Percentiles rank a stretch among this genome's conserved stretches.
Evolutionary conservation across 1,284 basidiomycete genomes (phyloP).

Genomic region (Cutaneotrichosporon arboriforme): DNA sequence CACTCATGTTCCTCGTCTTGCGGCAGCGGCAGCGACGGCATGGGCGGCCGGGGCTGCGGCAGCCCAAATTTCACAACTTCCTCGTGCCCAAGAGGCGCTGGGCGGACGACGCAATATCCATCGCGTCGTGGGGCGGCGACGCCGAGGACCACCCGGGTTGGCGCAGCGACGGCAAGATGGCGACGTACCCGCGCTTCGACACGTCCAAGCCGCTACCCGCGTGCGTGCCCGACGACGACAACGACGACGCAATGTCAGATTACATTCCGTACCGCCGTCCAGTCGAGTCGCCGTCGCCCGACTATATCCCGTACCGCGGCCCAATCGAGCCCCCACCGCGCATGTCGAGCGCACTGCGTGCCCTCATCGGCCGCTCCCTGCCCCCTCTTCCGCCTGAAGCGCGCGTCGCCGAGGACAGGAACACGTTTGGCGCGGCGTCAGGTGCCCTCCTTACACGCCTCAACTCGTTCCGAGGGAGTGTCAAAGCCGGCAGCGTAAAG

Average conservation of each 20-base stretch:
- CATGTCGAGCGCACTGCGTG: background rate
- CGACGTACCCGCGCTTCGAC: background rate
- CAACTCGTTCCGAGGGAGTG: background rate
- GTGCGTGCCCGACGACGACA: background rate
- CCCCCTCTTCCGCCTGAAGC: background rate
- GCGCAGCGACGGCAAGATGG: background rate
- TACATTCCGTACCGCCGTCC: background rate
- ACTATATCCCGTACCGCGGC: constrained; percentile 37
- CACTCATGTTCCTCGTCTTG: constrained; percentile 11
- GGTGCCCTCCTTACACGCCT: background rate
- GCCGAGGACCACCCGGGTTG: background rate
- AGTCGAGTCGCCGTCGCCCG: constrained; percentile 19
- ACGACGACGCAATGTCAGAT: background rate
- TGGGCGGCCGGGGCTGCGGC: background rate
- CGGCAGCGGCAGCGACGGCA: too few species aligned
- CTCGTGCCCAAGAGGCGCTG: constrained; percentile 1
- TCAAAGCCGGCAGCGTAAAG: too few species aligned
- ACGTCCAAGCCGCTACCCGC: background rate
- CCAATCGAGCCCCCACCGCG: constrained; percentile 22
- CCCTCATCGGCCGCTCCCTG: background rate
- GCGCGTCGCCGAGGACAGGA: background rate
- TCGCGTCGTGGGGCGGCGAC: background rate
- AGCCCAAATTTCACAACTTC: constrained; percentile 7
- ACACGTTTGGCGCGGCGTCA: background rate
- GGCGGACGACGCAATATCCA: background rate